phyloP scores from a whole-genome alignment of 2,329 filamentous ascomycete species.

The Xylariaceae sp. region DNA sequence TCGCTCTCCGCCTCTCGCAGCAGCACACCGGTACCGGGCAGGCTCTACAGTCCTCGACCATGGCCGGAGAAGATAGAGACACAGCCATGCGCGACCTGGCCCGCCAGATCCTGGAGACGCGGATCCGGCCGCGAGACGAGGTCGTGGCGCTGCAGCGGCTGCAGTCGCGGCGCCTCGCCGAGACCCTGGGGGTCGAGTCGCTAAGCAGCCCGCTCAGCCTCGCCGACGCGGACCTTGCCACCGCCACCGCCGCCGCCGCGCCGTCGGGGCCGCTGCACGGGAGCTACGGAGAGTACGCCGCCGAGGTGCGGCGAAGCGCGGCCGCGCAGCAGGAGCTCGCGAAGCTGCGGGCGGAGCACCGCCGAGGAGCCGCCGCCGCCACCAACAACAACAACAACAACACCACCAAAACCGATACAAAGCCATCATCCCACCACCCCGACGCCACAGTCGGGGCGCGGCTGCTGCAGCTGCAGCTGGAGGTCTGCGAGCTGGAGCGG shows the following conservation, averaged over 20 bases:
- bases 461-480: conserved; percentile 42
- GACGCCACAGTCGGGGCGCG: conserved; percentile 8
- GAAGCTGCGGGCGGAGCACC: conserved; percentile 24
- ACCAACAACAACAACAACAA: too few species aligned
- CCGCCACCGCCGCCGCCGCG: conserved; percentile 26
- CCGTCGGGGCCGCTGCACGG: conserved; percentile 34
- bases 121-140: conserved; percentile 50
- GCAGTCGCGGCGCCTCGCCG: conserved; percentile 45
- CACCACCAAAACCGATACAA: too few species aligned
- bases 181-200: conserved; percentile 36
- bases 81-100: too few species aligned
- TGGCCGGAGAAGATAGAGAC: too few species aligned
- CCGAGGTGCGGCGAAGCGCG: conserved; percentile 44
- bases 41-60: too few species aligned
- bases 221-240: conserved; percentile 31
- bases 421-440: too few species aligned
- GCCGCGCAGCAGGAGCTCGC: conserved; percentile 43
- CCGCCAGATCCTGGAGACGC: too few species aligned
- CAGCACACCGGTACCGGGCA: too few species aligned
- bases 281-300: conserved; percentile 46
- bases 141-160: conserved; percentile 48
- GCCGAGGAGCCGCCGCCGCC: conserved; percentile 10
- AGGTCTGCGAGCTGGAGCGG: conserved; percentile 42
- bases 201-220: conserved; percentile 41
- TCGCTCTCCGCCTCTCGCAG: too few species aligned